Conservation (phyloP, 2,329 filamentous ascomycete species). For the Nemania abortiva region DNA sequence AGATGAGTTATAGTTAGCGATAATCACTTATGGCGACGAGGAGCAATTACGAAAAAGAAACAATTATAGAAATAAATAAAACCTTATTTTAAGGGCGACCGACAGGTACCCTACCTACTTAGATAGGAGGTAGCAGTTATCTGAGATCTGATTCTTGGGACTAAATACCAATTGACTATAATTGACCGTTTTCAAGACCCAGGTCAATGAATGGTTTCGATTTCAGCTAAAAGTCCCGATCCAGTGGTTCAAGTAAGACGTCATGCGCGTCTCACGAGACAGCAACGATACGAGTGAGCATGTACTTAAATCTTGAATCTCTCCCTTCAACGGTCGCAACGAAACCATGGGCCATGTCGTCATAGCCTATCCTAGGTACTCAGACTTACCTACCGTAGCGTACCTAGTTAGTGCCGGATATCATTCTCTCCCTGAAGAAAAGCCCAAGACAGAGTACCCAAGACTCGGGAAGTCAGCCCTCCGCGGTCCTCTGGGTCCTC, state of each 20-base stretch:
- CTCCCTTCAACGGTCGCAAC: constrained; percentile 4
- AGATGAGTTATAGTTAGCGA: background rate
- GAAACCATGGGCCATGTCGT: constrained; percentile 31
- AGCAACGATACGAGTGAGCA: background rate
- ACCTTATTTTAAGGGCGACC: constrained; percentile 1
- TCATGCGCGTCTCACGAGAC: constrained; percentile 41
- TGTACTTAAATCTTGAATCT: constrained; percentile 19
- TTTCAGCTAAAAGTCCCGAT: constrained; percentile 41
- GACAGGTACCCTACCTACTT: too few species aligned
- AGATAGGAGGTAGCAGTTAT: background rate
- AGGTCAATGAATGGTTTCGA: constrained; percentile 35
- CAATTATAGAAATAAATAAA: constrained; percentile 2
- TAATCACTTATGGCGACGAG: background rate
- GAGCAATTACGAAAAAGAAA: constrained; percentile 4
- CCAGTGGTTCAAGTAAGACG: constrained; percentile 41
- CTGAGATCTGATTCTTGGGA: background rate
- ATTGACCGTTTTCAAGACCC: constrained; percentile 28
- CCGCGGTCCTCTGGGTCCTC: constrained; percentile 13
- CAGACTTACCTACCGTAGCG: background rate
- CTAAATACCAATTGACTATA: background rate
- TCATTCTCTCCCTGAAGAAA: background rate
- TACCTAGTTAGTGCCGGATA: constrained; percentile 3
- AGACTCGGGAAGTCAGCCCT: constrained; percentile 15
- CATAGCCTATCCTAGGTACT: constrained; percentile 16
- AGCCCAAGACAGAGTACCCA: too few species aligned